Evolutionary conservation across 2,329 filamentous ascomycete genomes (phyloP).

Genomic region (Thelonectria blattea): DNA sequence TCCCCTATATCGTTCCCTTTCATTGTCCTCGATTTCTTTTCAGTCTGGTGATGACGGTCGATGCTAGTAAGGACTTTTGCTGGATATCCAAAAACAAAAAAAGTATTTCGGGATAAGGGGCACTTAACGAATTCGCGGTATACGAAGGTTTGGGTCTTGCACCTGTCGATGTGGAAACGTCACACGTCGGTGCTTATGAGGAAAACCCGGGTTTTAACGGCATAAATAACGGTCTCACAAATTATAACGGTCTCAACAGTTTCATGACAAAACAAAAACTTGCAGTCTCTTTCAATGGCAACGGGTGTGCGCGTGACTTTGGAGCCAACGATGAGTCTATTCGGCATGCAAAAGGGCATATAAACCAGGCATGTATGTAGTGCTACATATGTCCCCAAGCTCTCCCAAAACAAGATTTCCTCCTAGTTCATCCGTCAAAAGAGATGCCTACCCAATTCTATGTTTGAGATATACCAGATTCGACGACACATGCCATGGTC

Average conservation of each 20-base stretch:
- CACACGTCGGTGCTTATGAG: no score
- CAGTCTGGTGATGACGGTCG: background rate
- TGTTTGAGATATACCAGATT: no score
- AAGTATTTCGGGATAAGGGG: background rate
- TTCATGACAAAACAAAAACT: no score
- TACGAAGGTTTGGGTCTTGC: no score
- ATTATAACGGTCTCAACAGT: no score
- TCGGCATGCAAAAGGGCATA: background rate
- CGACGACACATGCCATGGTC: no score
- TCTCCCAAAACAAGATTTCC: background rate
- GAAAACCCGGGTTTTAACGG: no score
- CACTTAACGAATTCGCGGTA: no score
- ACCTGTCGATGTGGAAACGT: no score
- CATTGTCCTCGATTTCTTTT: background rate
- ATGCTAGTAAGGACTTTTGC: background rate
- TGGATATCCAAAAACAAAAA: slow-evolving; percentile 1
- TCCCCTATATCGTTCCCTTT: background rate
- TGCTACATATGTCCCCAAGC: background rate
- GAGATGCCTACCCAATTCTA: background rate
- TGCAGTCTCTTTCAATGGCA: background rate
- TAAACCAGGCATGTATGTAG: background rate
- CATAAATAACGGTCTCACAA: no score
- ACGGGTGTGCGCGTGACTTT: background rate
- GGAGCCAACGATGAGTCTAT: background rate
- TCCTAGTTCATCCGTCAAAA: slow-evolving; percentile 13